Base-by-base conservation (phyloP, 805 yeast species). In the Starmerella geochares region DNA sequence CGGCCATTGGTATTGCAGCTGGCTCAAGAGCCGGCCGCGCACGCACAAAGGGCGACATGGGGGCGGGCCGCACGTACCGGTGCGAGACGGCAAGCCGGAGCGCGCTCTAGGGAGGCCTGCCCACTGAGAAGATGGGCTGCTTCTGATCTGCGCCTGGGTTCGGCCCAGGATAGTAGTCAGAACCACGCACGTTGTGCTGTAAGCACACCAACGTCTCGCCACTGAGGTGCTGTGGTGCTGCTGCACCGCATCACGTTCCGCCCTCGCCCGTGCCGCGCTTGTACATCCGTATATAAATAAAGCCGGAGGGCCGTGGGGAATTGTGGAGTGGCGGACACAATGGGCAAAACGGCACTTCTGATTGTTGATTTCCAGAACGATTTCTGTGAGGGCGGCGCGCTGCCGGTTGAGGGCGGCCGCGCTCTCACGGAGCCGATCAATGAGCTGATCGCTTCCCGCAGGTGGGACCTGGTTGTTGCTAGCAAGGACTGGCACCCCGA, bases 401-500 rank as follows among this genome's bases (percentile, higher is more conserved):
- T 88, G 39, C 94, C 92, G 0, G 92, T 86, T 0, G 58, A 69
- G 0, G 68, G 72, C 6, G 96, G 94, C 3, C 69, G 81, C 13
- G 67, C 65, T 0, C 68, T 85, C 8, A 71, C 86, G 19, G 70
- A 74, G 0, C 68, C 69, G 0, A 76, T 86, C 31, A 63, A 72
- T 27, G 59, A 71, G 1, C 65, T 86, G 37, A 57, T 79, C 9
- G 63, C 71, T 25, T 61, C 67, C 14, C 29, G 43, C 13, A 48
- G 62, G 0, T 87, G 92, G 90, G 69, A 71, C 39, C 66, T 78
- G 6, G 70, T 86, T 0, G 75, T 83, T 0, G 80, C 85, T 33
- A 81, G 94, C 2, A 79, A 81, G 61, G 97, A 88, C 62, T 86
- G 94, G 92, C 97, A 88, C 63, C 94, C 96, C 0, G 35, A 54